phyloP scores from a whole-genome alignment of 768 basidiomycete species.

The Sarcodon sp. region DNA sequence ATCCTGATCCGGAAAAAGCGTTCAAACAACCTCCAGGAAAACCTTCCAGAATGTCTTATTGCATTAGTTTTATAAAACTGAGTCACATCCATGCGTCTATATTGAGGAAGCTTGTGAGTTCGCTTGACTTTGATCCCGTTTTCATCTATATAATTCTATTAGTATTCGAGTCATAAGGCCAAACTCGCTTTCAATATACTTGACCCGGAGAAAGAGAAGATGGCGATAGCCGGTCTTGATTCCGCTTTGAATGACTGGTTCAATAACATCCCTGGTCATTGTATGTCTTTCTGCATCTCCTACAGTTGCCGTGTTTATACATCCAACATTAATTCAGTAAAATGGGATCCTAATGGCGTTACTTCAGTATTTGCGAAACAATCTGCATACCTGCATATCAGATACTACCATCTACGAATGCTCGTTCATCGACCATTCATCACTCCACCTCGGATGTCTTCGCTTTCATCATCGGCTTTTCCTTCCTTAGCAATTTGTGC shows the following conservation, averaged over 20 bases:
- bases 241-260: background rate
- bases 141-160: background rate
- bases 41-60: constrained; percentile 42
- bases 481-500: no score
- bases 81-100: constrained; percentile 48
- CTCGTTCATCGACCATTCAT: no score
- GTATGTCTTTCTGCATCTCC: background rate
- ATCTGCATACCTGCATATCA: background rate
- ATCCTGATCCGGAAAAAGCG: constrained; percentile 32
- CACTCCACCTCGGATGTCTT: no score
- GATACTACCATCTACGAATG: background rate
- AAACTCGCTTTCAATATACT: background rate
- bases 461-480: no score
- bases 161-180: background rate
- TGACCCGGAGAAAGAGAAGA: background rate
- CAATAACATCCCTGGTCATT: background rate
- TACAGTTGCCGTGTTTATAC: background rate
- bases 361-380: background rate
- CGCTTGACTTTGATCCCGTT: background rate
- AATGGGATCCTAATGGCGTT: background rate
- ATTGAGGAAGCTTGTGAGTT: constrained; percentile 26
- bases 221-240: background rate
- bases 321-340: background rate
- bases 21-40: constrained; percentile 52
- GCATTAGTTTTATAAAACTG: constrained; percentile 42